phyloP scores from a whole-genome alignment of 2,329 filamentous ascomycete genomes.

The Trichoderma koningiopsis region DNA sequence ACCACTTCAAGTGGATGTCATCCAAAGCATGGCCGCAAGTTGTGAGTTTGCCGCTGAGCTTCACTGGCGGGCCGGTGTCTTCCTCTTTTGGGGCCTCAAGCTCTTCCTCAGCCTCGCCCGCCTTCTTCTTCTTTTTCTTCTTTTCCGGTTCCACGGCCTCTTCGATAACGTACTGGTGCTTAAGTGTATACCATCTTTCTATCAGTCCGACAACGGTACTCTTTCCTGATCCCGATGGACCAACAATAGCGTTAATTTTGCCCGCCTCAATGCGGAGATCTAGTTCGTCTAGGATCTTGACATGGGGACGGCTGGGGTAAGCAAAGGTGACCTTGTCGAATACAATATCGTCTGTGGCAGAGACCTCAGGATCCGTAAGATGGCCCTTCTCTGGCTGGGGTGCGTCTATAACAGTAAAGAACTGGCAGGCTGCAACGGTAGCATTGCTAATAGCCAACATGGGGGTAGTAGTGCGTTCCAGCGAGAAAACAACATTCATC shows the following conservation, averaged over 20 bases:
- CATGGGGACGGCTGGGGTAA: slow-evolving; percentile 67
- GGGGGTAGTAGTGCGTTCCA: slow-evolving; percentile 60
- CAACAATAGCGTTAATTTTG: slow-evolving; percentile 73
- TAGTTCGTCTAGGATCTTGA: slow-evolving; percentile 64
- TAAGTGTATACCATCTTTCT: slow-evolving; percentile 70
- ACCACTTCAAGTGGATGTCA: slow-evolving; percentile 65
- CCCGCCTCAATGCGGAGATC: slow-evolving; percentile 61
- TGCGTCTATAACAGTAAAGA: slow-evolving; percentile 58
- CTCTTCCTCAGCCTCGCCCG: slow-evolving; percentile 36
- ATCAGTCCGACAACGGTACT: slow-evolving; percentile 72
- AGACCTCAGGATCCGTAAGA: slow-evolving; percentile 42
- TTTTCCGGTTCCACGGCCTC: slow-evolving; percentile 53
- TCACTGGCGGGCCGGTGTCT: slow-evolving; percentile 46
- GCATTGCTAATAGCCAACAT: slow-evolving; percentile 61
- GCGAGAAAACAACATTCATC: slow-evolving; percentile 59
- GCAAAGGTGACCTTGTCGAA: slow-evolving; percentile 70
- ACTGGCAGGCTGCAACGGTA: slow-evolving; percentile 59
- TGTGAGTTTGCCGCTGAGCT: slow-evolving; percentile 50
- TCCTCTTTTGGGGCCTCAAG: slow-evolving; percentile 39
- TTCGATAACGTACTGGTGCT: slow-evolving; percentile 54
- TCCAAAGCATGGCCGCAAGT: slow-evolving; percentile 57
- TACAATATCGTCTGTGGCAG: slow-evolving; percentile 43
- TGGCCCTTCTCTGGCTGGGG: slow-evolving; percentile 43
- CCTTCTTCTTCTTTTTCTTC: slow-evolving; percentile 45
- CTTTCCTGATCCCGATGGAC: slow-evolving; percentile 72